Conservation (phyloP, 495 filamentous ascomycete genomes). For the Xylaria palmicola region DNA sequence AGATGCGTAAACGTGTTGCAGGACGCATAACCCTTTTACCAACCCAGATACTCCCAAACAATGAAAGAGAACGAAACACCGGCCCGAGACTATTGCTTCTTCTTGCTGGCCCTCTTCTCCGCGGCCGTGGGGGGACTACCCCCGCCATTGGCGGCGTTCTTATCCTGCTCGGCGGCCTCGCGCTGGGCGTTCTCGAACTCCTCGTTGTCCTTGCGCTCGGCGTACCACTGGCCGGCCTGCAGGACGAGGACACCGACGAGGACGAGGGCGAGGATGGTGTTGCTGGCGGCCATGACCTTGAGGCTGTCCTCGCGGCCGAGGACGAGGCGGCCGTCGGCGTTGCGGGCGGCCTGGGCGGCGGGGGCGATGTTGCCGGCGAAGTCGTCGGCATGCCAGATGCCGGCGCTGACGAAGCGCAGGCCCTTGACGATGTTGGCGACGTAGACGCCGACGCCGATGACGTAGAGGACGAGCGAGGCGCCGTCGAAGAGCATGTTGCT, state of each 20-base stretch:
- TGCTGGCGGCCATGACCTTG: constrained; percentile 89
- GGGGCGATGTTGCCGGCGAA: constrained; percentile 32
- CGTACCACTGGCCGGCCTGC: constrained; percentile 99
- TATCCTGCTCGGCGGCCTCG: constrained; percentile 52
- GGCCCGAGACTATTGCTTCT: constrained; percentile 25
- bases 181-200: constrained; percentile 65
- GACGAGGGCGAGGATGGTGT: constrained; percentile 91
- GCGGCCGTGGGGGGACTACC: constrained; percentile 20
- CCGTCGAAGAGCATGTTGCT: constrained; percentile 97
- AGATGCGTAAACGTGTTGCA: background rate
- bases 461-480: constrained; percentile 83
- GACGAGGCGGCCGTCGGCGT: constrained; percentile 41
- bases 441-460: constrained; percentile 89
- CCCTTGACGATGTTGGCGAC: constrained; percentile 94
- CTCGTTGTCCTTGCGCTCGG: constrained; percentile 84
- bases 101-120: constrained; percentile 40
- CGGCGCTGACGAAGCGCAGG: constrained; percentile 69
- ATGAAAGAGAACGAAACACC: background rate
- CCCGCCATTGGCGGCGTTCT: constrained; percentile 21
- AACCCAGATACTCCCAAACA: background rate
- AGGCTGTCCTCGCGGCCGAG: constrained; percentile 80
- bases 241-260: constrained; percentile 86
- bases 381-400: constrained; percentile 52
- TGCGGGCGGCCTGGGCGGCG: constrained; percentile 38
- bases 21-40: background rate